Evolutionary conservation across 805 yeast species (phyloP).

Genomic region (Candida sphagnicola): DNA sequence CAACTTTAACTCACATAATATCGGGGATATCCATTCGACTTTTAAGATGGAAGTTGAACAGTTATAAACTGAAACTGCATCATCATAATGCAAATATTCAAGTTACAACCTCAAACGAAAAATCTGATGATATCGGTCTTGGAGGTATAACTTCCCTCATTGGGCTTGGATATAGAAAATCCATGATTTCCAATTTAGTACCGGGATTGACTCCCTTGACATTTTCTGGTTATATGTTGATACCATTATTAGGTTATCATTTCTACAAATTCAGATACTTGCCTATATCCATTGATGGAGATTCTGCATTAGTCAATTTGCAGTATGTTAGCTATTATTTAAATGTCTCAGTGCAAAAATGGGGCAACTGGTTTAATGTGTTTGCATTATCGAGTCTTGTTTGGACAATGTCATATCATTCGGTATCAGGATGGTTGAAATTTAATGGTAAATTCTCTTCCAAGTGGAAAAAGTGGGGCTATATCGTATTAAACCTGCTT

Average conservation of each 20-base stretch:
- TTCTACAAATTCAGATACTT: conserved; percentile 41
- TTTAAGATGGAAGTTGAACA: conserved; percentile 18
- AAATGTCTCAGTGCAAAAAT: conserved; percentile 3
- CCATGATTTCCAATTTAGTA: conserved; percentile 38
- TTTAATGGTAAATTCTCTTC: conserved; percentile 39
- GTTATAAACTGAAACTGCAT: not conserved
- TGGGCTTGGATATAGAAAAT: conserved; percentile 51
- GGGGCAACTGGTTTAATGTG: conserved; percentile 5
- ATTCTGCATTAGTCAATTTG: conserved; percentile 52
- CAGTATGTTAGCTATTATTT: conserved; percentile 45
- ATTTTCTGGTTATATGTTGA: conserved; percentile 55
- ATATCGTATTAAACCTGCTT: conserved; percentile 33
- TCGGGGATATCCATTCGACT: conserved; percentile 49
- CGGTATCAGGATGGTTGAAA: conserved; percentile 48
- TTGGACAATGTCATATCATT: conserved; percentile 47
- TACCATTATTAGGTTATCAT: conserved; percentile 46
- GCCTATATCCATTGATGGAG: conserved; percentile 61
- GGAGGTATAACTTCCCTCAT: conserved; percentile 56
- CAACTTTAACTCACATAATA: conserved; percentile 45
- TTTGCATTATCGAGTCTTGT: conserved; percentile 20
- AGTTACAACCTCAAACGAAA: conserved; percentile 14
- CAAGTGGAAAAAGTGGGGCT: conserved; percentile 42
- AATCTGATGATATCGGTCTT: conserved; percentile 50
- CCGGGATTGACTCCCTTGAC: conserved; percentile 54
- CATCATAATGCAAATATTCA: conserved; percentile 9